These are phyloP conservation scores for Crataegus laevigata DNA, from an alignment of 306 rosid species.

Conservation along the genomic window DNA sequence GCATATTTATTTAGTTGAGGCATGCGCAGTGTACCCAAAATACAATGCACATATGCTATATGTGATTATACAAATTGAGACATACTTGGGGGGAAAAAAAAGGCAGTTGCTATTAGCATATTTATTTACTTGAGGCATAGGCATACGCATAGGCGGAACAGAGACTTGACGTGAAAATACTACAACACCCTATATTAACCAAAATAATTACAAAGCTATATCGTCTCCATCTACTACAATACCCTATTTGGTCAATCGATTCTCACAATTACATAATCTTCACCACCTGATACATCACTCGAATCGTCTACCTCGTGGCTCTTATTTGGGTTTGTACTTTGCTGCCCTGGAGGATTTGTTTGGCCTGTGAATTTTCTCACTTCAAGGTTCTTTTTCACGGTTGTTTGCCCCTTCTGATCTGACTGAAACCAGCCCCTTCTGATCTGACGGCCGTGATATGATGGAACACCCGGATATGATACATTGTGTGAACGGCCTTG, in stretches of 20 bases:
- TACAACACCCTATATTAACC: too few species aligned
- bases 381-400: conserved; percentile 34
- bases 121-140: too few species aligned
- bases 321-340: conserved; percentile 16
- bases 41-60: too few species aligned
- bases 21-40: too few species aligned
- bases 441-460: conserved; percentile 19
- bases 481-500: conserved; percentile 29
- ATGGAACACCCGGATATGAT: conserved; percentile 44
- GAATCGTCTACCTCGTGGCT: conserved; percentile 26
- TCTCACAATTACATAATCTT: conserved; percentile 67
- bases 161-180: too few species aligned
- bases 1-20: too few species aligned
- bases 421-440: conserved; percentile 43
- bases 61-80: too few species aligned
- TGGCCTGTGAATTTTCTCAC: conserved; percentile 23
- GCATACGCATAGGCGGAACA: too few species aligned
- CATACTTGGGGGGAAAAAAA: too few species aligned
- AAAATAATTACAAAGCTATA: too few species aligned
- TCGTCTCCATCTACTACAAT: too few species aligned
- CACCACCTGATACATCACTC: conserved; percentile 74
- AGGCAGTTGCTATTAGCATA: too few species aligned
- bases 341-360: conserved; percentile 13
- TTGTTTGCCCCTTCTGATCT: conserved; percentile 60
- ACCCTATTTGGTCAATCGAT: conserved; percentile 75